A percentile compares a stretch with the other conserved stretches of the same genome.
Conservation (phyloP, 2,329 filamentous ascomycete species). For the Microsporum ferrugineum region DNA sequence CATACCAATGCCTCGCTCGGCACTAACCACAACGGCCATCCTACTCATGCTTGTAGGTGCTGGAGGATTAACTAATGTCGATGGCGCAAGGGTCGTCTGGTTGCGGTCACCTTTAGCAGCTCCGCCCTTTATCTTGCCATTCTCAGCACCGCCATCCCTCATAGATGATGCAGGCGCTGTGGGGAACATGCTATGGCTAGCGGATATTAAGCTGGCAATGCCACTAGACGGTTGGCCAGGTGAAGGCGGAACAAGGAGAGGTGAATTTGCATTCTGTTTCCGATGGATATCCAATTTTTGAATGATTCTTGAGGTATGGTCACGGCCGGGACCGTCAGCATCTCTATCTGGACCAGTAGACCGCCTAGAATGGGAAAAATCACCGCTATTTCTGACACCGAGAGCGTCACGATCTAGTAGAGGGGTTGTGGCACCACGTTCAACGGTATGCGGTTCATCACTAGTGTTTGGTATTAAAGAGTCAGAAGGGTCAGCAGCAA, state of each 20-base stretch:
- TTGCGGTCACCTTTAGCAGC: constrained; percentile 34
- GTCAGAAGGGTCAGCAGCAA: constrained; percentile 68
- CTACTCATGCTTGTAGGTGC: constrained; percentile 77
- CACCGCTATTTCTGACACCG: constrained; percentile 57
- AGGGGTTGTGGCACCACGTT: constrained; percentile 54
- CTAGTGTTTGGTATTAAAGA: constrained; percentile 46
- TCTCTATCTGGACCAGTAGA: constrained; percentile 48
- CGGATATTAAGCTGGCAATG: constrained; percentile 74
- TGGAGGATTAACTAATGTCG: constrained; percentile 72
- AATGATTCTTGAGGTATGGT: constrained; percentile 79
- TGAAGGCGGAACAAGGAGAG: constrained; percentile 32
- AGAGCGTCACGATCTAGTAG: constrained; percentile 52
- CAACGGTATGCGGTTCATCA: constrained; percentile 45
- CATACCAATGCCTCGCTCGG: constrained; percentile 57
- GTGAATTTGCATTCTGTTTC: constrained; percentile 53
- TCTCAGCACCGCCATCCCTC: constrained; percentile 19
- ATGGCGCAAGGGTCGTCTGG: constrained; percentile 60
- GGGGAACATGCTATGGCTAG: constrained; percentile 50
- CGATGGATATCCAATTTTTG: constrained; percentile 84
- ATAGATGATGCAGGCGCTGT: neutral
- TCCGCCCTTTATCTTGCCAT: constrained; percentile 26
- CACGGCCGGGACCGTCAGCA: constrained; percentile 58
- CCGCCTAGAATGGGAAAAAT: constrained; percentile 45
- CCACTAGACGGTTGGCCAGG: constrained; percentile 45
- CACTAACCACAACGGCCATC: constrained; percentile 67